Evolutionary conservation across 83 land plant genomes (phyloP).

Genomic region (Larix sibirica): DNA sequence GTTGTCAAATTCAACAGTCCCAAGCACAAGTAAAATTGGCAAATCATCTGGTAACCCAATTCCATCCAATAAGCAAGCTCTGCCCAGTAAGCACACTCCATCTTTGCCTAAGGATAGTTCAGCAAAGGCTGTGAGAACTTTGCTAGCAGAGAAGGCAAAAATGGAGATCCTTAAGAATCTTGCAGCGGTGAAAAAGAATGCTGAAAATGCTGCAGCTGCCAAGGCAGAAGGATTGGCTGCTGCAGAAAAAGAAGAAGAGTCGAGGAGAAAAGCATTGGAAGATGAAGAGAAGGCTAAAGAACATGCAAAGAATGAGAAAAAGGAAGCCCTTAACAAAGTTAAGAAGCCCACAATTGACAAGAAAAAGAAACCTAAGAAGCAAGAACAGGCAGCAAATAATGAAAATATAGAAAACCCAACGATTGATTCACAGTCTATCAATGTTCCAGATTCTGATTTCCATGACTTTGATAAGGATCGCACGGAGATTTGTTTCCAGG

Average conservation of each 20-base stretch:
- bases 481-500: constrained; percentile 57
- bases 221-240: constrained; percentile 15
- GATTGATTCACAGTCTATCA: constrained; percentile 30
- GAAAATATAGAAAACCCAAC: background rate
- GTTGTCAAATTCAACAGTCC: background rate
- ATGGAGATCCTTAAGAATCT: constrained; percentile 50
- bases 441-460: constrained; percentile 82
- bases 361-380: constrained; percentile 10
- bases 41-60: background rate
- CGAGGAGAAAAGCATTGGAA: background rate
- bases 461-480: constrained; percentile 83
- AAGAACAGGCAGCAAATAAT: constrained; percentile 4
- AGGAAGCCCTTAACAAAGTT: background rate
- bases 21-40: background rate
- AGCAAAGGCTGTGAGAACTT: constrained; percentile 38
- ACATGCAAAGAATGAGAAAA: constrained; percentile 17
- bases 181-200: constrained; percentile 35
- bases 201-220: constrained; percentile 16
- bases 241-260: background rate
- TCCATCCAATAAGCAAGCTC: background rate
- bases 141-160: constrained; percentile 64
- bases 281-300: constrained; percentile 11
- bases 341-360: background rate
- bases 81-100: no score
- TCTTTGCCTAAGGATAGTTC: background rate